A percentile compares a stretch with the other conserved stretches of the same genome.
Evolutionary conservation across 495 filamentous ascomycete genomes (phyloP).

Genomic region (Oidiodendron maius): DNA sequence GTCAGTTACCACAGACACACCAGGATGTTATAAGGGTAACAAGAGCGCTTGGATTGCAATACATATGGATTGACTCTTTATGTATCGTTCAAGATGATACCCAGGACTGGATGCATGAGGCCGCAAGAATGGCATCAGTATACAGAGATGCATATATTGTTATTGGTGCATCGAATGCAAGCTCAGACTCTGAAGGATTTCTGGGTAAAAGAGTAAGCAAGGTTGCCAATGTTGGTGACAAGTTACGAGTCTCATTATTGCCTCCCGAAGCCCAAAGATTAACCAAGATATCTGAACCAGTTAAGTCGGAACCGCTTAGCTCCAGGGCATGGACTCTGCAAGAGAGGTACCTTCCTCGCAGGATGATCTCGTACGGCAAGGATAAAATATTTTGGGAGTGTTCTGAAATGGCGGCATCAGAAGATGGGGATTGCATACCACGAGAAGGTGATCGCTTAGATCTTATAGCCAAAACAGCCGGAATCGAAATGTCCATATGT

Average conservation of each 20-base stretch:
- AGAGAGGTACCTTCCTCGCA: background rate
- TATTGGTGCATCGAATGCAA: slow-evolving; percentile 3
- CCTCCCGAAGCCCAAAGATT: background rate
- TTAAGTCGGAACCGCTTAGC: background rate
- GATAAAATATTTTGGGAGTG: background rate
- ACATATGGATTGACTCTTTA: slow-evolving; percentile 5
- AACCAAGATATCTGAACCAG: background rate
- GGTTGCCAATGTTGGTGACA: background rate
- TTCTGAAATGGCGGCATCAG: background rate
- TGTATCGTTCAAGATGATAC: slow-evolving; percentile 13
- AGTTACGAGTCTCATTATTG: background rate
- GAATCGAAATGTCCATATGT: background rate
- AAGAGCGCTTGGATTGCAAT: background rate
- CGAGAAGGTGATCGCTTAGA: background rate
- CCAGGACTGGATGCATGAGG: slow-evolving; percentile 9
- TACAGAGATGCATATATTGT: slow-evolving; percentile 12
- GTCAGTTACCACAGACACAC: background rate
- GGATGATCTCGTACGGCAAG: background rate
- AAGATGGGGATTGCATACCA: background rate
- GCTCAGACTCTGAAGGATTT: background rate
- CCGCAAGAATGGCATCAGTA: slow-evolving; percentile 13
- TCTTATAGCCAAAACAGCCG: background rate
- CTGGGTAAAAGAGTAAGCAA: background rate
- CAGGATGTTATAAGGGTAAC: slow-evolving; percentile 8
- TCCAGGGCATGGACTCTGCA: background rate